Evolutionary conservation across 257 asterid species (phyloP), one percentile per base, ranked within the genome.

Genomic region (Solanum lignicaule): DNA sequence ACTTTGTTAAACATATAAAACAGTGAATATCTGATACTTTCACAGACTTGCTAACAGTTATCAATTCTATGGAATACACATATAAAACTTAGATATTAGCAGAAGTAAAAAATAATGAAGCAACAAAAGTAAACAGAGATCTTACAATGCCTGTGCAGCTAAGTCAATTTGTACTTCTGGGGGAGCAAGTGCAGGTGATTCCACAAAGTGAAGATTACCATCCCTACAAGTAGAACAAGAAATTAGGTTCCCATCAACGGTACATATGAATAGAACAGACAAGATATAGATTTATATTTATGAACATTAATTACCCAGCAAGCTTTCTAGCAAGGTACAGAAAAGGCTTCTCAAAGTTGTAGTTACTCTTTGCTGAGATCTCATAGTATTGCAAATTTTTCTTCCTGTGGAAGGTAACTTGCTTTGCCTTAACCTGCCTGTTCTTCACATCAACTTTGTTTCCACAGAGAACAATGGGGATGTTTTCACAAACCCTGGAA

Each of bases 321-420:
- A 94, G 98, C 79, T 94, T 94, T 90, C 96, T 91, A 86, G 95
- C 94, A 52, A 92, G 94, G 90, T 90, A 92, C 20, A 93, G 90
- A 92, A 92, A 94, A 55, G 98, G 98, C 92, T 95, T 95, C 95
- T 95, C 98, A 23, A 95, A 95, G 89, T 95, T 95, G 92, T 95
- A 95, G 87, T 95, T 95, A 38, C 98, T 95, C 95, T 95, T 95
- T 13, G 98, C 98, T 1, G 96, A 94, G 15, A 94, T 93, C 90
- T 94, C 97, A 48, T 94, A 94, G 89, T 94, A 94, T 88, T 94
- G 98, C 91, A 94, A 83, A 46, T 93, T 94, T 89, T 93, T 94
- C 84, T 94, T 94, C 91, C 98, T 65, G 91, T 94, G 98, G 91
- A 93, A 94, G 1, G 96, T 94, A 72, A 94, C 96, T 92, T 94